Conservation (phyloP, 768 basidiomycete genomes). For the Rhizopogon sp. region DNA sequence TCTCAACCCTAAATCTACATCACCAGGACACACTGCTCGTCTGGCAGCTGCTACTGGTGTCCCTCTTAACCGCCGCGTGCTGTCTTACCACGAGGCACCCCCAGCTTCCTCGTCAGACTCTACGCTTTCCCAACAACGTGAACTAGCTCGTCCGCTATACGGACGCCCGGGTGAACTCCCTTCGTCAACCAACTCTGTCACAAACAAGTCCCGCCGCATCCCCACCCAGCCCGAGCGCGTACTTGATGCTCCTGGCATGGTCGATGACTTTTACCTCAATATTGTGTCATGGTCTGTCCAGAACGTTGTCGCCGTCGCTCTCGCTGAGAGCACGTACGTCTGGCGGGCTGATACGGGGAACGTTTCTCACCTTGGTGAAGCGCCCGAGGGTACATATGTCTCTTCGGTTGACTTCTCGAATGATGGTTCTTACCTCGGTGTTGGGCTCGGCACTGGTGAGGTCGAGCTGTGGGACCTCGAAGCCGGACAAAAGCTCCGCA, state of each 20-base stretch:
- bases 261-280: conserved; percentile 97
- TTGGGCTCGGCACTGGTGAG: conserved; percentile 76
- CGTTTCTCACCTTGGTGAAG: conserved; percentile 75
- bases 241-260: conserved; percentile 89
- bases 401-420: conserved; percentile 76
- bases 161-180: conserved; percentile 60
- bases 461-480: conserved; percentile 97
- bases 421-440: conserved; percentile 75
- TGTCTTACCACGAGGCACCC: conserved; percentile 86
- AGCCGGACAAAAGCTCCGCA: conserved; percentile 69
- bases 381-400: conserved; percentile 71
- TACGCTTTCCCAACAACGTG: conserved; percentile 71
- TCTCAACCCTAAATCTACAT: conserved; percentile 52
- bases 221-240: conserved; percentile 89
- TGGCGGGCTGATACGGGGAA: conserved; percentile 91
- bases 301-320: conserved; percentile 86
- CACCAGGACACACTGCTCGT: conserved; percentile 75
- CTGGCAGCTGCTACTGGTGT: conserved; percentile 74
- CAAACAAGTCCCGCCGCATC: conserved; percentile 76
- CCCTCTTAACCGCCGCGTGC: conserved; percentile 73
- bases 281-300: conserved; percentile 83
- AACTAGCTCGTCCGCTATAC: conserved; percentile 72
- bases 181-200: conserved; percentile 56
- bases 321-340: conserved; percentile 83
- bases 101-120: conserved; percentile 74